Evolutionary conservation across 768 basidiomycete species (phyloP).

Genomic region (Podaxis mareebaensis): DNA sequence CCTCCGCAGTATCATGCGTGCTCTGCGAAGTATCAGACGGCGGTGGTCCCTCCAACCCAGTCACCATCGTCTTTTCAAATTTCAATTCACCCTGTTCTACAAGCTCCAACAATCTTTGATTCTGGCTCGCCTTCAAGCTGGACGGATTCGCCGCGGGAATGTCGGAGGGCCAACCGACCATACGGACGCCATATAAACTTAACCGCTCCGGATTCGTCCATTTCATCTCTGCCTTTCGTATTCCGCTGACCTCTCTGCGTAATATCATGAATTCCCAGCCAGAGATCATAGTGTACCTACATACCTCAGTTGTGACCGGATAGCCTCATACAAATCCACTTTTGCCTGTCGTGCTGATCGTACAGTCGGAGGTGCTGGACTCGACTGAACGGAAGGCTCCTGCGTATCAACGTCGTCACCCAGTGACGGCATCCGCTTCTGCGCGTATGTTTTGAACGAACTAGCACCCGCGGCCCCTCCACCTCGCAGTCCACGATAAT

Average conservation of each 20-base stretch:
- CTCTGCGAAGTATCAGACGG: conserved; percentile 9
- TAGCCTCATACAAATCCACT: conserved; percentile 52
- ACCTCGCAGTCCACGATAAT: conserved; percentile 60
- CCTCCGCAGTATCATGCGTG: conserved; percentile 25
- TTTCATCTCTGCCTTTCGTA: conserved; percentile 73
- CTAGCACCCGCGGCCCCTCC: conserved; percentile 61
- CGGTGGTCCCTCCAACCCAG: conserved; percentile 6
- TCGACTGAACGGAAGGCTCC: conserved; percentile 13
- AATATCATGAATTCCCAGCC: conserved; percentile 6
- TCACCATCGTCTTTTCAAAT: conserved; percentile 39
- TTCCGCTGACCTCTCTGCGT: conserved; percentile 52
- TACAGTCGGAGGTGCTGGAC: conserved; percentile 20
- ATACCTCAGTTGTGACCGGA: conserved; percentile 58
- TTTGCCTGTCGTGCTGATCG: conserved; percentile 39
- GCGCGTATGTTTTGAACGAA: conserved; percentile 51
- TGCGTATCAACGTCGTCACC: conserved; percentile 2
- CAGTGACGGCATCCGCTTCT: conserved; percentile 25
- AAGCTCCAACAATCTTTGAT: conserved; percentile 51
- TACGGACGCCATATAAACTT: conserved; percentile 54
- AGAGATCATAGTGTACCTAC: conserved; percentile 10
- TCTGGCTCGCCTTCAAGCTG: conserved; percentile 52
- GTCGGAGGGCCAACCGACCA: conserved; percentile 64
- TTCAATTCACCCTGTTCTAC: conserved; percentile 47
- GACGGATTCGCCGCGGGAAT: conserved; percentile 67
- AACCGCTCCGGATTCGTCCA: conserved; percentile 69